A percentile compares a stretch with the other conserved stretches of the same genome.
Evolutionary conservation across 2,329 filamentous ascomycete genomes (phyloP).

Genomic region (Neonectria sp.): DNA sequence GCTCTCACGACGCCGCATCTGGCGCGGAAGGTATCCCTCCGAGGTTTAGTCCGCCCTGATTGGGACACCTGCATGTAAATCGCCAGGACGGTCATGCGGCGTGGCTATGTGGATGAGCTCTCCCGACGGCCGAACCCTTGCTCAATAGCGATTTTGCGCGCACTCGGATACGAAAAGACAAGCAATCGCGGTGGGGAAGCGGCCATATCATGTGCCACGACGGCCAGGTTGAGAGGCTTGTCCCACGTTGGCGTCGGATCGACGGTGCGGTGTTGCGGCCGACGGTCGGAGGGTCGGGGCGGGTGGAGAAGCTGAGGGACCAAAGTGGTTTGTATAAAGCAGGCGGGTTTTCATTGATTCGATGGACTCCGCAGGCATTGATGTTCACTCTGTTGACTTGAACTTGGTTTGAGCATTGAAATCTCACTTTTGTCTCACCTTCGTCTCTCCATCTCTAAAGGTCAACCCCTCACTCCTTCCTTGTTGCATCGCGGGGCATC

Average conservation of each 20-base stretch:
- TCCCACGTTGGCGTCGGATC: constrained; percentile 36
- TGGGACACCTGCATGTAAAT: constrained; percentile 11
- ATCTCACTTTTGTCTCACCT: not conserved
- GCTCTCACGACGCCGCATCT: constrained; percentile 11
- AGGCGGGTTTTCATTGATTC: not conserved
- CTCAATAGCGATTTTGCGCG: constrained; percentile 11
- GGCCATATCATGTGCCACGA: constrained; percentile 3
- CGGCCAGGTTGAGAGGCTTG: constrained; percentile 5
- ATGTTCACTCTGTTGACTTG: not conserved
- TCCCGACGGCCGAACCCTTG: constrained; percentile 4
- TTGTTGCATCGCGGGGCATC: constrained; percentile 5
- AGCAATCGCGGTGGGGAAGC: constrained; percentile 11
- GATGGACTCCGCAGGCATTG: not conserved
- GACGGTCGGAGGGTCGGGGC: constrained; percentile 17
- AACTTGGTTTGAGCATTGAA: not conserved
- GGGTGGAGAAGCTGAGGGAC: not conserved
- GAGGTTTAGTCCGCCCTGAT: constrained; percentile 7
- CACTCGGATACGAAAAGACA: constrained; percentile 5
- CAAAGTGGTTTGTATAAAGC: constrained; percentile 2
- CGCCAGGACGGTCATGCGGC: not conserved
- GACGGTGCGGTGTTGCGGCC: constrained; percentile 41
- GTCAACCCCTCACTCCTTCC: not conserved
- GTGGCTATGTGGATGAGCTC: constrained; percentile 10
- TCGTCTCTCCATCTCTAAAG: not conserved
- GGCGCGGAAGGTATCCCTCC: constrained; percentile 23